Base-by-base conservation (phyloP, 495 filamentous ascomycete species). In the Trichoderma erinaceum region DNA sequence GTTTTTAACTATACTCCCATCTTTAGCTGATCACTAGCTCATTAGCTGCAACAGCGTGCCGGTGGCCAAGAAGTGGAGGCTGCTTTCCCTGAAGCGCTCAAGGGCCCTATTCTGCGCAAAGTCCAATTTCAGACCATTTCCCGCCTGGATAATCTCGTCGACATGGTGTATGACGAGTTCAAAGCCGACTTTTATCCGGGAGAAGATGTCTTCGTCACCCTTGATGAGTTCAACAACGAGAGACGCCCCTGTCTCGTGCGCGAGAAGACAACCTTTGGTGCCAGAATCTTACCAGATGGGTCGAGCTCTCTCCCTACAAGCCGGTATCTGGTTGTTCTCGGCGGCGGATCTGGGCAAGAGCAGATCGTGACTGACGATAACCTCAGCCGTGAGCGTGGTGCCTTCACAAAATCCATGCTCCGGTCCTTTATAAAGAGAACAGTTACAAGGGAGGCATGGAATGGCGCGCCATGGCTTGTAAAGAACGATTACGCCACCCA, bases 401-500 rank as follows among this genome's bases (percentile, higher is more conserved):
- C 92, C 6, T 99, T 98, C 77, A 97, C 94, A 48, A 99, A 99
- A 78, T 88, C 93, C 61, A 92, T 97, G 76, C 81, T 99, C 65
- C 88, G 93, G 38, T 90, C 92, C 3, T 98, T 97, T 69, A 92
- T 99, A 68, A 97, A 97, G 73, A 93, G 96, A 78, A 95, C 92
- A 8, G 89, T 97, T 16, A 92, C 89, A 15, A 83, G 93, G 68
- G 96, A 98, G 72, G 85, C 93, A 0, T 98, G 94, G 94, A 91
- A 85, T 56, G 93, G 94, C 5, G 95, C 95, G 0, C 96, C 96
- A 12, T 99, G 95, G 95, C 76, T 96, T 44, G 93, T 98, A 25
- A 98, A 97, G 78, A 84, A 89, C 23, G 86, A 90, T 64, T 86
- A 97, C 63, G 96, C 96, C 1, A 86, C 88, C 41, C 82, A 88